Percentiles rank a stretch among this genome's conserved stretches.
Conservation (phyloP, 768 basidiomycete species). For the Postia placenta region DNA sequence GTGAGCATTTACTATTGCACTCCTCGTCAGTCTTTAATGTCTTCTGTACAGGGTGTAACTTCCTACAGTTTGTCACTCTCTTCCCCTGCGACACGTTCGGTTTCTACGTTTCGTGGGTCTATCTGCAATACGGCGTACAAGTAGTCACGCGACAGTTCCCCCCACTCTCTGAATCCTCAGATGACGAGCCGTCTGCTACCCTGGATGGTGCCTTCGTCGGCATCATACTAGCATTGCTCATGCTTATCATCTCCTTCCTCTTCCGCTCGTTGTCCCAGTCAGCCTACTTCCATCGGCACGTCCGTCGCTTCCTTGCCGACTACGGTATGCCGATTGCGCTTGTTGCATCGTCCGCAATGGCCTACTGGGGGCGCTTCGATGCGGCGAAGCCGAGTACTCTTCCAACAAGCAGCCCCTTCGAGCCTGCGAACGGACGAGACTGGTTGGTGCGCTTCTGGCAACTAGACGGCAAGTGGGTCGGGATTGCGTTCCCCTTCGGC, state of each 20-base stretch:
- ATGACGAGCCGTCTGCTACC: slow-evolving; percentile 24
- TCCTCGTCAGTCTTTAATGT: slow-evolving; percentile 4
- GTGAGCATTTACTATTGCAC: slow-evolving; percentile 30
- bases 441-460: slow-evolving; percentile 93
- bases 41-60: slow-evolving; percentile 60
- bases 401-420: slow-evolving; percentile 63
- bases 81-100: slow-evolving; percentile 93
- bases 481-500: slow-evolving; percentile 85
- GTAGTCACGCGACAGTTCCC: slow-evolving; percentile 70
- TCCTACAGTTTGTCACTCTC: slow-evolving; percentile 80
- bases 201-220: slow-evolving; percentile 50
- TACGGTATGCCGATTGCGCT: slow-evolving; percentile 91
- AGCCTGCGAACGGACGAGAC: slow-evolving; percentile 60
- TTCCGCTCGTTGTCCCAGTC: slow-evolving; percentile 63
- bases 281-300: slow-evolving; percentile 63
- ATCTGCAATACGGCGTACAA: slow-evolving; percentile 86
- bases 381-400: slow-evolving; percentile 54
- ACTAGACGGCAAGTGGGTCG: slow-evolving; percentile 83
- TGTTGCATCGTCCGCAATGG: slow-evolving; percentile 66
- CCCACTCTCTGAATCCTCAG: background rate
- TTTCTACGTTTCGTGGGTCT: slow-evolving; percentile 89
- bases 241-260: slow-evolving; percentile 69
- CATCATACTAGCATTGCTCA: slow-evolving; percentile 71
- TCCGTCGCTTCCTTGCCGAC: slow-evolving; percentile 73
- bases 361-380: slow-evolving; percentile 83